Conservation (phyloP, 2,329 filamentous ascomycete species). For the Paecilomyces sp. region DNA sequence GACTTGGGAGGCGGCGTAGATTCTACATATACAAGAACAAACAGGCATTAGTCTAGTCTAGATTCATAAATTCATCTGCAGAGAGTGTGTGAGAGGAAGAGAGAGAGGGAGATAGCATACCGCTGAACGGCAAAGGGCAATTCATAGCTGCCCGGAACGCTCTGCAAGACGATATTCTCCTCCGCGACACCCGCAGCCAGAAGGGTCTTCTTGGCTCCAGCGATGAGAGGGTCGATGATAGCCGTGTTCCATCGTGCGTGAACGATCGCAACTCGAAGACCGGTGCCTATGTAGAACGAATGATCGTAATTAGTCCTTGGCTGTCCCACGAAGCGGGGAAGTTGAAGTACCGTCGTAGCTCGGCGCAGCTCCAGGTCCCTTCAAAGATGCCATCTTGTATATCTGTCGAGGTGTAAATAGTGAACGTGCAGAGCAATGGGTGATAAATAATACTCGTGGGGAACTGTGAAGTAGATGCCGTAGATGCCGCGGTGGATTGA, state of each 20-base stretch:
- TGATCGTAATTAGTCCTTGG: neutral
- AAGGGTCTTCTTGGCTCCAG: constrained; percentile 72
- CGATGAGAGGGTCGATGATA: constrained; percentile 79
- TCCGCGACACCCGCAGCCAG: constrained; percentile 72
- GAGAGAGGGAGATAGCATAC: neutral
- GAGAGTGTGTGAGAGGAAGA: too few species aligned
- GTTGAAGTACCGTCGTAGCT: constrained; percentile 45
- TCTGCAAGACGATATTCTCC: constrained; percentile 81
- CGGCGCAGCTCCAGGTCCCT: constrained; percentile 56
- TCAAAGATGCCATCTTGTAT: constrained; percentile 47
- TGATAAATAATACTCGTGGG: neutral
- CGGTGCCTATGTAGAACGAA: constrained; percentile 44
- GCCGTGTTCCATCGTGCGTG: constrained; percentile 91
- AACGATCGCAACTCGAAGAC: constrained; percentile 84
- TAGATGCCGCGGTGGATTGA: neutral
- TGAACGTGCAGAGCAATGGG: neutral
- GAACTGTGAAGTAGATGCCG: neutral
- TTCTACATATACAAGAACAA: constrained; percentile 38
- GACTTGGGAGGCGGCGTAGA: constrained; percentile 80
- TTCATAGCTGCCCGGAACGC: constrained; percentile 91
- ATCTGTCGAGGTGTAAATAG: neutral
- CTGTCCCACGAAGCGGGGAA: neutral
- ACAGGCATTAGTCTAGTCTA: too few species aligned
- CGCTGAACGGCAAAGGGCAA: constrained; percentile 83
- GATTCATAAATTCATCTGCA: too few species aligned